Base-by-base conservation (phyloP, 768 basidiomycete species). In the Termitomyces sp. region DNA sequence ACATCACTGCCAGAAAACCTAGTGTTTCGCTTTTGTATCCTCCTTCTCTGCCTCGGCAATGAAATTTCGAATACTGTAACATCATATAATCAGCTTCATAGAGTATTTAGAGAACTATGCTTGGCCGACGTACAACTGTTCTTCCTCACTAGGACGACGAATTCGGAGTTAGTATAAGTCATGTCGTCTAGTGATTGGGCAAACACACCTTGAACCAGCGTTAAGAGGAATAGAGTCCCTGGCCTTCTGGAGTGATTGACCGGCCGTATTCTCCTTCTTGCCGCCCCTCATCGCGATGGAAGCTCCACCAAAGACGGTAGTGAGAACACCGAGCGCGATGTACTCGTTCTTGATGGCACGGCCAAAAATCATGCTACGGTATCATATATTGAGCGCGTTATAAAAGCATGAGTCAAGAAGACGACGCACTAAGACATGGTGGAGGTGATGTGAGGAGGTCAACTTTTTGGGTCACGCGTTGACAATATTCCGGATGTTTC, bases 31-130 rank as follows among this genome's bases (percentile, higher is more conserved):
- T 65, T 81, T 80, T 61, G 82, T 59, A 21, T 68, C 73, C 69
- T 83, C 87, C 73, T 89, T 90, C 79, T 92, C 91, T 46, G 91
- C 90, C 68, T 91, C 90, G 55, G 82, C 84, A 59, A 92, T 82
- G 68, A 90, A 93, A 49, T 85, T 85, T 69, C 81, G 77, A 75
- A 93, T 90, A 69, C 91, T 93, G 75, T 78, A 66, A 75, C 71
- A 58, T 72, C 74, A 66, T 56, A 69, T 65, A 71, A 65, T 71
- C 66, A 67, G 64, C 63, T 63, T 64, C 54, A 5, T 4, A 14
- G n/a, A n/a, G n/a, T n/a, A n/a, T n/a, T n/a, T n/a, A n/a, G n/a
- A n/a, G n/a, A n/a, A n/a, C n/a, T 10, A 37, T n/a, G 50, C 11
- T 49, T 8, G 25, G 47, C 32, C 12, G 14, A 83, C 82, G 71